phyloP scores from a whole-genome alignment of 169 alveolate species.

The Perkinsus chesapeaki region DNA sequence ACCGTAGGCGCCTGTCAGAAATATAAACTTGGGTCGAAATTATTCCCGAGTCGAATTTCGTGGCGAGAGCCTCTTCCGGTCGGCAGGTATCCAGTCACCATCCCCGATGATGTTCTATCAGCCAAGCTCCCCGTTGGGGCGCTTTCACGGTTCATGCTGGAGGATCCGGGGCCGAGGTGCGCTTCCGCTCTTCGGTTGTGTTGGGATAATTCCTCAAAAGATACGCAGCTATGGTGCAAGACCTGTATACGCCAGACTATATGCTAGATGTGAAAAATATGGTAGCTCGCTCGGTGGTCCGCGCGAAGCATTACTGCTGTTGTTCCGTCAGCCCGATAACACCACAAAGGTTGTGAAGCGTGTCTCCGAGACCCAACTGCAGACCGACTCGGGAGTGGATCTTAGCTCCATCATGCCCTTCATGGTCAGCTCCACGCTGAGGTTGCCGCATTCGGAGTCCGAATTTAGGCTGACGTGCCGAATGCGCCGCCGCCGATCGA shows the following conservation, averaged over 20 bases:
- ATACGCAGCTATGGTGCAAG: background rate
- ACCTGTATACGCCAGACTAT: background rate
- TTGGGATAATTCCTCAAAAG: background rate
- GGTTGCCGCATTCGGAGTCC: background rate
- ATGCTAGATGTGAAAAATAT: background rate
- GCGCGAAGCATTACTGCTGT: background rate
- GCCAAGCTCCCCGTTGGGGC: background rate
- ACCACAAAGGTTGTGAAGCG: background rate
- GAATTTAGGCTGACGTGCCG: background rate
- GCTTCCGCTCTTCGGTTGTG: background rate
- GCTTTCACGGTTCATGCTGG: background rate
- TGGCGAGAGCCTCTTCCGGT: no score
- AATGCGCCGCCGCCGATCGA: background rate
- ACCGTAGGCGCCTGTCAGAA: no score
- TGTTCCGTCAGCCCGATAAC: background rate
- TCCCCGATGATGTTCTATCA: background rate
- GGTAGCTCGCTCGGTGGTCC: background rate
- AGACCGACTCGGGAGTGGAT: background rate
- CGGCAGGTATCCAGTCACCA: background rate
- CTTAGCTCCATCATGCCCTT: background rate
- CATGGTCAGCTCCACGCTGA: background rate
- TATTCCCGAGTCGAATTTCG: no score
- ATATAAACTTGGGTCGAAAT: no score
- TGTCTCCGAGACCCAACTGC: background rate
- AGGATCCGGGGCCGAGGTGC: background rate